Percentiles rank a stretch among this genome's conserved stretches.
These are phyloP conservation scores for Boletus insuetus DNA, from an alignment of 768 basidiomycete genomes.

Conservation along the genomic window DNA sequence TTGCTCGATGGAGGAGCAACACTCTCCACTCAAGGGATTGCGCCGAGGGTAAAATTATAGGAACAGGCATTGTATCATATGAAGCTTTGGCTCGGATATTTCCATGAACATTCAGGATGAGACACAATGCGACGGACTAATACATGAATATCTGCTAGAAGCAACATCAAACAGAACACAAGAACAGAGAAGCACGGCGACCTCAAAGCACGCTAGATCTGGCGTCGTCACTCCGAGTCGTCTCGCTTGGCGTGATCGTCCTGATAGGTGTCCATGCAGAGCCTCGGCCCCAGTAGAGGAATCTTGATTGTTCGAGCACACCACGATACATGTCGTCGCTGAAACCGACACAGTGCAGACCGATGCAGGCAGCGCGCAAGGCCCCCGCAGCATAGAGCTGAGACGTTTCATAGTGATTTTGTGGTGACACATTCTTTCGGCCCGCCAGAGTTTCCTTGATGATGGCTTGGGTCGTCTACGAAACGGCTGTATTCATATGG, in stretches of 20 bases:
- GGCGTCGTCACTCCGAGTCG: constrained; percentile 7
- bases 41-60: constrained; percentile 27
- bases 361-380: constrained; percentile 69
- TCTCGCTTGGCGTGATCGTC: constrained; percentile 11
- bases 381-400: constrained; percentile 75
- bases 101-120: not conserved
- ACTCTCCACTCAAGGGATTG: constrained; percentile 18
- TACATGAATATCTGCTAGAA: constrained; percentile 2
- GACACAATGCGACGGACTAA: not conserved
- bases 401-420: constrained; percentile 69
- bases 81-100: not conserved
- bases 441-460: constrained; percentile 69
- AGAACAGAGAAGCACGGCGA: not conserved
- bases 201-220: constrained; percentile 8
- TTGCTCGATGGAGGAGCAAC: constrained; percentile 65
- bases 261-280: constrained; percentile 13
- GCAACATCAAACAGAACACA: not conserved
- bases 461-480: constrained; percentile 60
- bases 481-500: constrained; percentile 8
- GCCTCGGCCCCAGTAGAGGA: constrained; percentile 23
- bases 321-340: constrained; percentile 62
- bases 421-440: constrained; percentile 75
- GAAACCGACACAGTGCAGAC: constrained; percentile 75
- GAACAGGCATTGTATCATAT: not conserved
- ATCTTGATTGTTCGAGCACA: constrained; percentile 60